Percentiles rank a stretch among this genome's conserved stretches.
Conservation (phyloP, 2,329 filamentous ascomycete species). For the Colletotrichum liriopes region DNA sequence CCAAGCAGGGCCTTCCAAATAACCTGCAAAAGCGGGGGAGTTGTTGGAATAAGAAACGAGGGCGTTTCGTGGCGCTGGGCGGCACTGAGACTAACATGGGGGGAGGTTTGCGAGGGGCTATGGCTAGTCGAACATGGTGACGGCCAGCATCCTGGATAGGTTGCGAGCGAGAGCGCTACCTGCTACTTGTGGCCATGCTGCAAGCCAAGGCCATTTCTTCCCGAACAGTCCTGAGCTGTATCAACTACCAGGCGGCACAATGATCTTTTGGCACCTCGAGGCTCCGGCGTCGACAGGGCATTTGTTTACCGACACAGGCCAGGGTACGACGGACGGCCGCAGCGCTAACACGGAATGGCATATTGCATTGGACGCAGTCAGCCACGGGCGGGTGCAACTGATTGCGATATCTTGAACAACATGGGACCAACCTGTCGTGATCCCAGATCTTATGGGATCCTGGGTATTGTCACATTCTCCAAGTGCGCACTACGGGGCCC, state of each 20-base stretch:
- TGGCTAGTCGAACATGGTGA: conserved; percentile 9
- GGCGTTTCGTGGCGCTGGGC: conserved; percentile 38
- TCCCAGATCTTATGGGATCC: conserved; percentile 42
- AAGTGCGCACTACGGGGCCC: conserved; percentile 2
- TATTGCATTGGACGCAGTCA: conserved; percentile 19
- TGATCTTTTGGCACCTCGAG: not conserved
- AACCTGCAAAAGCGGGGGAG: conserved; percentile 24
- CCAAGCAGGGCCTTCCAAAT: conserved; percentile 39
- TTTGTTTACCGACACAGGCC: conserved; percentile 11
- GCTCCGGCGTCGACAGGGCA: not conserved
- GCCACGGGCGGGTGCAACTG: conserved; percentile 34
- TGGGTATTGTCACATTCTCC: not conserved
- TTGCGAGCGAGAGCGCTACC: not conserved
- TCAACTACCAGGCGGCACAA: not conserved
- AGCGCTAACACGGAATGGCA: conserved; percentile 23
- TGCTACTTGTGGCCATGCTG: not conserved
- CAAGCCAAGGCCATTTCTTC: not conserved
- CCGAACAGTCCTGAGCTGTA: not conserved
- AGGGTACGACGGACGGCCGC: conserved; percentile 22
- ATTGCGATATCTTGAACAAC: conserved; percentile 43
- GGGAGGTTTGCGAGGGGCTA: conserved; percentile 7
- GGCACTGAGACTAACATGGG: not conserved
- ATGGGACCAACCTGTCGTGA: conserved; percentile 29
- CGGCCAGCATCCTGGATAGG: conserved; percentile 2
- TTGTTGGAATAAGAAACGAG: conserved; percentile 40